Percentiles rank a stretch among this genome's conserved stretches.
Conservation (phyloP, 805 yeast genomes). For the Yarrowia deformans region DNA sequence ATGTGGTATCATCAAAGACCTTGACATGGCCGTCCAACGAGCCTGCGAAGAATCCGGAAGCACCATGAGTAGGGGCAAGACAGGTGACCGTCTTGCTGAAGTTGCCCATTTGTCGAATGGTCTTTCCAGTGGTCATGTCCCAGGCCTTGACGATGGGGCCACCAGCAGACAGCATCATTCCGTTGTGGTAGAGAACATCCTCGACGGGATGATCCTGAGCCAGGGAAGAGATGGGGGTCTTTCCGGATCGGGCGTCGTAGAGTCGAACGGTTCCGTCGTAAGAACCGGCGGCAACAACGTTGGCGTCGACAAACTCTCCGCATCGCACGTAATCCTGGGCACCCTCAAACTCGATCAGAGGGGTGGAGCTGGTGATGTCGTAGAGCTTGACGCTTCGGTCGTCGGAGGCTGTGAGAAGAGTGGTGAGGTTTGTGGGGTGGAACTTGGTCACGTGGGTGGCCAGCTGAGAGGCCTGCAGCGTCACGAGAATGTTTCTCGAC, state of each 20-base stretch:
- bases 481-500: constrained; percentile 78
- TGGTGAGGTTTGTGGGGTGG: constrained; percentile 77
- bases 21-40: constrained; percentile 97
- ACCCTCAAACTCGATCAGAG: constrained; percentile 69
- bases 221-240: constrained; percentile 66
- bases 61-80: constrained; percentile 61
- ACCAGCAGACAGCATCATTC: constrained; percentile 82
- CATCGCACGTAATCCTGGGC: constrained; percentile 91
- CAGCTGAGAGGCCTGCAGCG: constrained; percentile 81
- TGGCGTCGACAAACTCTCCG: constrained; percentile 79
- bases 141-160: constrained; percentile 86
- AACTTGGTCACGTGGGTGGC: constrained; percentile 95
- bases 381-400: constrained; percentile 86
- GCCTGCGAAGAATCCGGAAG: constrained; percentile 84
- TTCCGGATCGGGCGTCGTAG: constrained; percentile 74
- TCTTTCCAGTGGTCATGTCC: constrained; percentile 85
- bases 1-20: constrained; percentile 78
- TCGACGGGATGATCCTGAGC: constrained; percentile 86
- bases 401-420: constrained; percentile 86
- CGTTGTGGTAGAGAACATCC: constrained; percentile 73
- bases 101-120: constrained; percentile 74
- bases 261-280: constrained; percentile 88
- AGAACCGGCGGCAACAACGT: constrained; percentile 88
- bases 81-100: constrained; percentile 95
- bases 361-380: constrained; percentile 86